These are phyloP conservation scores for Saccharomycopsis hybrid DNA, from an alignment of 1,139 yeast genomes.

Conservation along the genomic window DNA sequence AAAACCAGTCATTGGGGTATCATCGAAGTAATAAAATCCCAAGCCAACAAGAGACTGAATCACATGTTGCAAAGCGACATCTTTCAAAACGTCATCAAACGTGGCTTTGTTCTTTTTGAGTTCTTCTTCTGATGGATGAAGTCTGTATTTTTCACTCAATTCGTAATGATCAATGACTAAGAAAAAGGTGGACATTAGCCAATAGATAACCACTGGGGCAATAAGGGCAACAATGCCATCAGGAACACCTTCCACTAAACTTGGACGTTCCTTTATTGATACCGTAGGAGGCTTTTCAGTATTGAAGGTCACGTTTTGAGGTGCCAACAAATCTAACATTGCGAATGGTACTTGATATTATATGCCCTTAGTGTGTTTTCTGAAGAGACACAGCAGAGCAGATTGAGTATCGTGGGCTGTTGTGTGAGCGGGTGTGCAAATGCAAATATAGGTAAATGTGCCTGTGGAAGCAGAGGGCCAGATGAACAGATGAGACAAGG, in stretches of 20 bases:
- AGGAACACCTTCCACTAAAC: slow-evolving; percentile 50
- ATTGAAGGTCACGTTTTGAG: too few relatives aligned
- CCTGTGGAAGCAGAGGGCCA: too few relatives aligned
- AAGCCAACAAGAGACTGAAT: slow-evolving; percentile 73
- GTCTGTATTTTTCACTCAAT: slow-evolving; percentile 74
- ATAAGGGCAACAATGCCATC: slow-evolving; percentile 71
- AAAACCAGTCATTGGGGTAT: slow-evolving; percentile 61
- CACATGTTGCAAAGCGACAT: slow-evolving; percentile 77
- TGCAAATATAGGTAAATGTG: too few relatives aligned
- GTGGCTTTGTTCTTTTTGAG: slow-evolving; percentile 68
- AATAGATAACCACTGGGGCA: slow-evolving; percentile 75
- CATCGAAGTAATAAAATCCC: slow-evolving; percentile 47
- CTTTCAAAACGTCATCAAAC: slow-evolving; percentile 60
- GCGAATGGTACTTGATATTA: too few relatives aligned
- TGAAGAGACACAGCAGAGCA: too few relatives aligned
- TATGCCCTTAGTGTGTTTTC: too few relatives aligned
- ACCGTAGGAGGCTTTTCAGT: slow-evolving; percentile 11
- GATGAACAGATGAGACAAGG: too few relatives aligned
- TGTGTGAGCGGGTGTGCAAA: too few relatives aligned
- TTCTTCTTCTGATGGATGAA: slow-evolving; percentile 89
- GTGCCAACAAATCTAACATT: too few relatives aligned
- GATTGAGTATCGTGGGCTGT: too few relatives aligned
- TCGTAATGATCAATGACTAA: slow-evolving; percentile 67
- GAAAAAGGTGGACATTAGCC: slow-evolving; percentile 71
- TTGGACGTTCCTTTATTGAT: slow-evolving; percentile 27